Evolutionary conservation across 306 rosid genomes (phyloP), one percentile per base, ranked within the genome.

Genomic region (Castanea sativa): DNA sequence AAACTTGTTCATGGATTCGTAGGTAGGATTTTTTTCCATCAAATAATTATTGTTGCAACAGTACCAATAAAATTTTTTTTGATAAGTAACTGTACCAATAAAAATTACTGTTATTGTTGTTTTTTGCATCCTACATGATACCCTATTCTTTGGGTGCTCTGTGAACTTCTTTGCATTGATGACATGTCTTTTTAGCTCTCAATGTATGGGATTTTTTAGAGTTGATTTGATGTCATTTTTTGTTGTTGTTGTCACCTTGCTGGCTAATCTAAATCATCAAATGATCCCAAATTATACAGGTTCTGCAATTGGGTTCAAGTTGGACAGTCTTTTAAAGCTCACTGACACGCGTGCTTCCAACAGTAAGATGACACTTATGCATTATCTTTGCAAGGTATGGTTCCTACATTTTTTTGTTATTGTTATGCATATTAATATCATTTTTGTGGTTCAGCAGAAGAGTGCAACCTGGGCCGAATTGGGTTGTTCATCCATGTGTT

Each of bases 321-420:
- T 96, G 84, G 99, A 96, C 78, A 93, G 99, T 84, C 98, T 96
- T 74, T 88, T 85, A 83, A 96, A 96, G 89, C 99, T 96, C 70
- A 75, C 89, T 19, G 99, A 96, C 83, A 96, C 99, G 16, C 97
- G 99, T 57, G 96, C 99, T 77, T 58, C 93, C 68, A 96, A 82
- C 87, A 89, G 81, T 85, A 91, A 84, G 89, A 91, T 96, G 98
- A 96, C 98, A 74, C 91, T 96, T 43, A 93, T 96, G 98, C 97
- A 96, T 88, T 96, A 91, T 88, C 99, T 96, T 71, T 96, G 99
- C 86, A 93, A 93, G 98, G 98, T 96, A 85, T 25, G 81, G 20
- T 72, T 77, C 12, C 70, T 71, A 51, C 73, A 61, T 59, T 43
- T 5, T 70, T 60, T 61, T 63, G 79, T 67, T 38, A 11, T 49